These are phyloP conservation scores for Trichoderma lentiforme DNA, from an alignment of 2,329 filamentous ascomycete species.

Conservation along the genomic window DNA sequence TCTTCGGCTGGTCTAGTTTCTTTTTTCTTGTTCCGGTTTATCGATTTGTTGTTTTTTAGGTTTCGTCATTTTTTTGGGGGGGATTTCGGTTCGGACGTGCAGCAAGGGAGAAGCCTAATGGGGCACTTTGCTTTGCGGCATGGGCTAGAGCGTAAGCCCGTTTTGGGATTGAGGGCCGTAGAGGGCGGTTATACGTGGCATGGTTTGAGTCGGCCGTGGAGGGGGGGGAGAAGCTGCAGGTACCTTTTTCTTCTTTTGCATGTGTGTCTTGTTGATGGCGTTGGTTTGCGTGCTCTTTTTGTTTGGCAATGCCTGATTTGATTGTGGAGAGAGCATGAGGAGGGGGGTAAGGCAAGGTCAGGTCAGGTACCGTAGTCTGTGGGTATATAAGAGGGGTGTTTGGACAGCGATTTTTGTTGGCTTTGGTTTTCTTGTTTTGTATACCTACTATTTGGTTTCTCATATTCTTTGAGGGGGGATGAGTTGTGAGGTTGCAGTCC, in stretches of 20 bases:
- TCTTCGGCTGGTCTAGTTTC: background rate
- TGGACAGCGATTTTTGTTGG: background rate
- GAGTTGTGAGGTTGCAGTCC: background rate
- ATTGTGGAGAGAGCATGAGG: background rate
- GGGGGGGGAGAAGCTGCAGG: background rate
- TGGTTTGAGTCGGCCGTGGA: conserved; percentile 4
- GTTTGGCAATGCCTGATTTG: background rate
- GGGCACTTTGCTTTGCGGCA: background rate
- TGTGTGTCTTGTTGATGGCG: background rate
- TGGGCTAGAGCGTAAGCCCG: background rate
- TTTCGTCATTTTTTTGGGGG: background rate
- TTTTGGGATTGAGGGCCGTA: background rate
- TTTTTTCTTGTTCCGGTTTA: background rate
- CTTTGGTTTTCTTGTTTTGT: background rate
- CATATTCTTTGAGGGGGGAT: background rate
- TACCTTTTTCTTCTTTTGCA: background rate
- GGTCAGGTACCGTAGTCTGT: background rate
- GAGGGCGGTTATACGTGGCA: conserved; percentile 7
- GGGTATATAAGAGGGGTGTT: background rate
- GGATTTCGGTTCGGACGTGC: background rate
- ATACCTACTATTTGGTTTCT: background rate
- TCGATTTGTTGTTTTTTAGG: background rate
- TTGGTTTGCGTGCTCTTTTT: background rate
- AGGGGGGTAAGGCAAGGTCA: background rate
- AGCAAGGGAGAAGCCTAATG: background rate